Evolutionary conservation across 352 stramenopile species (phyloP), one percentile per base, ranked within the genome.

Genomic region (Phytophthora constricta): DNA sequence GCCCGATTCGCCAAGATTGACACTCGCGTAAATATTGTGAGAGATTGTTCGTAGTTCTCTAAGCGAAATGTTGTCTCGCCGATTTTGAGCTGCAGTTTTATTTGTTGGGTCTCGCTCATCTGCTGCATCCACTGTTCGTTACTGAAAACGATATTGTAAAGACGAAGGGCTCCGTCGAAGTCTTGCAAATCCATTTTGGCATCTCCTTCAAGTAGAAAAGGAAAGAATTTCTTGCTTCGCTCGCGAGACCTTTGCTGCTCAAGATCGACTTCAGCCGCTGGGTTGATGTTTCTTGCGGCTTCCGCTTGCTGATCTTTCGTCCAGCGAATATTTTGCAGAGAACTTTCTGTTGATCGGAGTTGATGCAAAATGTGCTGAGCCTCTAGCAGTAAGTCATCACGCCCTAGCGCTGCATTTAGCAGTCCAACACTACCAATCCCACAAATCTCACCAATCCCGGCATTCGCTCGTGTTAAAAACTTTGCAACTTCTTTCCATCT

Each of bases 131-230:
- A 90, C 2, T 45, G 50, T 2, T 69, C n/a, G 16, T 89, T 80
- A 39, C 28, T 70, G 23, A 79, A 47, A 1, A 87, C 76, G 46
- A 72, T 20, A 1, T 82, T 62, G 59, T 87, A 92, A 13, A 87
- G 62, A 0, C 28, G 59, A 9, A 75, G 56, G 8, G 83, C 84
- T 41, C 68, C 72, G 16, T 76, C 68, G 19, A 76, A 86, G 11
- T 91, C 75, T 41, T 74, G 62, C 26, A 92, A 37, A 49, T 84
- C 69, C 74, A 90, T 80, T 41, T 82, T 87, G 14, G 82, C 62
- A 22, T 91, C 80, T 0, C 78, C 84, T 72, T 95, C 76, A 5
- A 90, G 33, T 45, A 89, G 47, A 49, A 78, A 74, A 0, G 68
- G 43, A n/a, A 72, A 76, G 23, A 72, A 87, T 34, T 81, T 89